Percentiles rank a stretch among this genome's conserved stretches.
These are phyloP conservation scores for Leishmania tropica DNA, from an alignment of 208 protist species.

Conservation along the genomic window DNA sequence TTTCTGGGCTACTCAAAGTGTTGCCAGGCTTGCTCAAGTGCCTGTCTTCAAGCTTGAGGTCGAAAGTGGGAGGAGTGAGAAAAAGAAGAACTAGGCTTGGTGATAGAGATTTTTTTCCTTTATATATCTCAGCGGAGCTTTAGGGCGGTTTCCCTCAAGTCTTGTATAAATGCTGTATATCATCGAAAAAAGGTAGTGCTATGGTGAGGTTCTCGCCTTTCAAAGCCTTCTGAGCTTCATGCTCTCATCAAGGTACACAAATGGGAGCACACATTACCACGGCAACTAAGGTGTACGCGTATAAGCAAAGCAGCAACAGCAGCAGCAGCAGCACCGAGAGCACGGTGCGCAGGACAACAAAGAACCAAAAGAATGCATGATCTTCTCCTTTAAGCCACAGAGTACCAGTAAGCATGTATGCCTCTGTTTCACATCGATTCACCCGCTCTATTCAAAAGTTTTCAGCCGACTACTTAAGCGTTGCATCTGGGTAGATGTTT, in stretches of 20 bases:
- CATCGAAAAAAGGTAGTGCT: background rate
- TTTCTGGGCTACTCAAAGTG: conserved; percentile 37
- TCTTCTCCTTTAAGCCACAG: background rate
- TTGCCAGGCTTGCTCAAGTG: conserved; percentile 10
- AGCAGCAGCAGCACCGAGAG: background rate
- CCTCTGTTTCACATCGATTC: conserved; percentile 2
- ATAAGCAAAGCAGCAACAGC: background rate
- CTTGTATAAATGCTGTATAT: background rate
- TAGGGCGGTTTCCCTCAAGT: background rate
- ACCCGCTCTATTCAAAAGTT: background rate
- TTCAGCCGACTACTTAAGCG: background rate
- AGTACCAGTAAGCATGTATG: background rate
- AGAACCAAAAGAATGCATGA: background rate
- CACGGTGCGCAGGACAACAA: background rate
- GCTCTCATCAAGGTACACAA: background rate
- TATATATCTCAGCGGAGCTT: no score
- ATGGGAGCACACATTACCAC: background rate
- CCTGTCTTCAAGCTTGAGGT: conserved; percentile 20
- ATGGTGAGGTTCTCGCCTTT: background rate
- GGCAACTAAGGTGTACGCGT: background rate
- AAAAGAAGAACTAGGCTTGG: conserved; percentile 11
- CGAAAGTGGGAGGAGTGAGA: background rate
- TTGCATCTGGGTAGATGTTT: conserved; percentile 11
- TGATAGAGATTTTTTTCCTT: background rate
- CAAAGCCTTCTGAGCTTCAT: background rate